phyloP scores from a whole-genome alignment of 495 filamentous ascomycete species.

The Neurospora africana region DNA sequence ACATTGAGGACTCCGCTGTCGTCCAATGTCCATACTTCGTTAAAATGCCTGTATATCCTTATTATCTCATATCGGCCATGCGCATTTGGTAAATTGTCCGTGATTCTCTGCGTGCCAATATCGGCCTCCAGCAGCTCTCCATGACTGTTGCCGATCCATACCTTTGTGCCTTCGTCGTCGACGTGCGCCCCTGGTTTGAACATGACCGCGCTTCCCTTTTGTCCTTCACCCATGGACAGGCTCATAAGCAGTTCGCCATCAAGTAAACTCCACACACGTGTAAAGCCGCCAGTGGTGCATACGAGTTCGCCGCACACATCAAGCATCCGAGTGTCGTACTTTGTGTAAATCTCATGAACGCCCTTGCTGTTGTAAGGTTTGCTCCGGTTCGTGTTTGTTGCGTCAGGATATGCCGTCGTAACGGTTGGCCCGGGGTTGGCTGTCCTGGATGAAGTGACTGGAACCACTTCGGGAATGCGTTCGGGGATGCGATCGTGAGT shows the following conservation, averaged over 20 bases:
- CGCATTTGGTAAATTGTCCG: constrained; percentile 52
- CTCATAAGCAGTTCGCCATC: constrained; percentile 75
- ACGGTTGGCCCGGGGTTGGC: constrained; percentile 14
- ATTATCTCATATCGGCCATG: constrained; percentile 76
- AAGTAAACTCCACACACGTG: constrained; percentile 74
- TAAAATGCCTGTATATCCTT: constrained; percentile 74
- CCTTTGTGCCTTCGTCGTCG: constrained; percentile 64
- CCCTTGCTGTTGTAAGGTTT: constrained; percentile 64
- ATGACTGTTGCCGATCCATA: constrained; percentile 86
- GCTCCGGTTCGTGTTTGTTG: constrained; percentile 73
- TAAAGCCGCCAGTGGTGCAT: constrained; percentile 74
- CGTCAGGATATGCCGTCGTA: constrained; percentile 58
- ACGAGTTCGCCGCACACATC: constrained; percentile 81
- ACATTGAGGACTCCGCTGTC: constrained; percentile 80
- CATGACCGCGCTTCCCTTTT: constrained; percentile 65
- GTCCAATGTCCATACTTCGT: constrained; percentile 91
- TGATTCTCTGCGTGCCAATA: constrained; percentile 55
- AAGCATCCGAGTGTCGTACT: constrained; percentile 74
- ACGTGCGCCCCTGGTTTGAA: constrained; percentile 72
- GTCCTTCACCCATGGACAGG: constrained; percentile 65
- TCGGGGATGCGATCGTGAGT: constrained; percentile 21
- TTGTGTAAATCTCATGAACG: constrained; percentile 64
- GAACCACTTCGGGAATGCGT: constrained; percentile 1
- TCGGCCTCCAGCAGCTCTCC: constrained; percentile 88
- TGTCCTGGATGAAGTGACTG: not conserved